A percentile compares a stretch with the other conserved stretches of the same genome.
Evolutionary conservation across 1,284 basidiomycete species (phyloP).

Genomic region (Polyporus tsugae): DNA sequence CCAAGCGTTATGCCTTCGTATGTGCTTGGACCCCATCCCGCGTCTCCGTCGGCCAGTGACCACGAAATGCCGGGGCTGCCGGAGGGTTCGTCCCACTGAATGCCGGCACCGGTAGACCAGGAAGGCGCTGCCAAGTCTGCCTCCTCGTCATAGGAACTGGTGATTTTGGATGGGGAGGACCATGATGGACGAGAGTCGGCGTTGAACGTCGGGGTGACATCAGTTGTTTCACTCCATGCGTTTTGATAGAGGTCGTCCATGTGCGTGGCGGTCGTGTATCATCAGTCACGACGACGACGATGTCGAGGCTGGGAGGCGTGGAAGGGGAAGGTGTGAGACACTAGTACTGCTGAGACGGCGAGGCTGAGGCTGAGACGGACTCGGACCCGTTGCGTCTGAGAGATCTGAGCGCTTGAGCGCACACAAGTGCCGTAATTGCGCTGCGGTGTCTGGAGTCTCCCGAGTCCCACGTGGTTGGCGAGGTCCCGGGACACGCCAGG

Average conservation of each 20-base stretch:
- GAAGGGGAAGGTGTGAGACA: slow-evolving; percentile 9
- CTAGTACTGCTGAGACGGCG: neutral
- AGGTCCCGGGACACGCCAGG: slow-evolving; percentile 26
- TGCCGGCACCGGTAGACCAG: slow-evolving; percentile 56
- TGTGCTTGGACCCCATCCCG: slow-evolving; percentile 41
- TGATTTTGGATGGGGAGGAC: slow-evolving; percentile 35
- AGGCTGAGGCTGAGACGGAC: neutral
- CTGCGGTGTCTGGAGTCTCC: slow-evolving; percentile 17
- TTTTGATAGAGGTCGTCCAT: slow-evolving; percentile 75
- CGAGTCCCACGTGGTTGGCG: neutral
- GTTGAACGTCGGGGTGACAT: slow-evolving; percentile 18
- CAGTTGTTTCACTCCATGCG: slow-evolving; percentile 62
- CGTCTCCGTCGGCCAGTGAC: slow-evolving; percentile 38
- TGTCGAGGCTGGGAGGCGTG: slow-evolving; percentile 16
- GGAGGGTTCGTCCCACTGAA: slow-evolving; percentile 58
- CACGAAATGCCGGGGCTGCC: slow-evolving; percentile 43
- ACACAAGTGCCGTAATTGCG: slow-evolving; percentile 2
- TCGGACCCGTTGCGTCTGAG: neutral
- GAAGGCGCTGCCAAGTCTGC: slow-evolving; percentile 60
- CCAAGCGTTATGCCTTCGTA: slow-evolving; percentile 49
- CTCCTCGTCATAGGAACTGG: slow-evolving; percentile 49
- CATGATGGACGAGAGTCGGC: slow-evolving; percentile 37
- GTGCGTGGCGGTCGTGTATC: slow-evolving; percentile 26
- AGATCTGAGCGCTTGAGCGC: neutral
- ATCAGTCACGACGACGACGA: slow-evolving; percentile 25